phyloP scores from a whole-genome alignment of 805 yeast species.

The Candida maris region DNA sequence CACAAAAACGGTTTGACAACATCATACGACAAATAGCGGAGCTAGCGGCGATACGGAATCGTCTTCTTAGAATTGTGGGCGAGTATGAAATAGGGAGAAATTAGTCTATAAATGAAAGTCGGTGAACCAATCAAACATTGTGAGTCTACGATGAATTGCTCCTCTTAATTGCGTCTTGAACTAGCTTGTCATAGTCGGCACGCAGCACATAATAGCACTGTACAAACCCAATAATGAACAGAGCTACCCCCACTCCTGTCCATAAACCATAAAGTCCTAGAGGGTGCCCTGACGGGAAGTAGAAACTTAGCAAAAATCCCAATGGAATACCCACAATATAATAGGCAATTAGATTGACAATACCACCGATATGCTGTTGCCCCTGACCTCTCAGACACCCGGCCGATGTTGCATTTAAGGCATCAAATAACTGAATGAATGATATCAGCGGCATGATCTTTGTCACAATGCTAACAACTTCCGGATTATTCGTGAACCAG shows the following conservation, averaged over 20 bases:
- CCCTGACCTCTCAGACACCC: slow-evolving; percentile 60
- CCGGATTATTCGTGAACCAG: slow-evolving; percentile 31
- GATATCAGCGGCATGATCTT: slow-evolving; percentile 31
- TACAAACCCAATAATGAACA: slow-evolving; percentile 41
- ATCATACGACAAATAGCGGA: slow-evolving; percentile 9
- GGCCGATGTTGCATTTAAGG: slow-evolving; percentile 45
- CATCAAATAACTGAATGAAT: slow-evolving; percentile 45
- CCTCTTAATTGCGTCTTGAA: slow-evolving; percentile 41
- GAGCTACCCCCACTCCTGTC: slow-evolving; percentile 33
- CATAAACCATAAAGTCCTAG: slow-evolving; percentile 39
- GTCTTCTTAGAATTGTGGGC: slow-evolving; percentile 1
- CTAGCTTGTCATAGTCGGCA: slow-evolving; percentile 50
- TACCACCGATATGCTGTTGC: slow-evolving; percentile 53
- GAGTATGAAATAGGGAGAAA: not conserved
- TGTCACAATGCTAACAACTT: slow-evolving; percentile 25
- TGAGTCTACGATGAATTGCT: slow-evolving; percentile 16
- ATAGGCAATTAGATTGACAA: slow-evolving; percentile 52
- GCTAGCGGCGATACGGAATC: slow-evolving; percentile 11
- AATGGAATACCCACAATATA: slow-evolving; percentile 69
- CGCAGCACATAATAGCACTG: slow-evolving; percentile 45
- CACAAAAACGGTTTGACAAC: slow-evolving; percentile 15
- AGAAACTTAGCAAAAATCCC: slow-evolving; percentile 56
- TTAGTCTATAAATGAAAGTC: not conserved
- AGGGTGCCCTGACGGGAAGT: slow-evolving; percentile 31
- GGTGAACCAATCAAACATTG: not conserved